Conservation (phyloP, 257 asterid species). For the Penstemon eatonii region DNA sequence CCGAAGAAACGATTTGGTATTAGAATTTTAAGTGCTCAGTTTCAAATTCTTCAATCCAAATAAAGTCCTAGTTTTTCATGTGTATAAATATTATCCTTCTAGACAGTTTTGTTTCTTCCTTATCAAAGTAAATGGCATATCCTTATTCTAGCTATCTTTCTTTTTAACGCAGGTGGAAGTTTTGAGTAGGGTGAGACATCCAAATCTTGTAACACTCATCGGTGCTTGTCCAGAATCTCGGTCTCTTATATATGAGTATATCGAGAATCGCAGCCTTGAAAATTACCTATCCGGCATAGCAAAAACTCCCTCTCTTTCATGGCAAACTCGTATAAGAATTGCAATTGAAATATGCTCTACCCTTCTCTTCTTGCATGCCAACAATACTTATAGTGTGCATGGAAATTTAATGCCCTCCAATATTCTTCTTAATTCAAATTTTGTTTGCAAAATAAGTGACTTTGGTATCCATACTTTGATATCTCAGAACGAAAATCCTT, state of each 20-base stretch:
- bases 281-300: slow-evolving; percentile 50
- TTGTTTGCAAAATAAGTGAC: slow-evolving; percentile 66
- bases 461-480: slow-evolving; percentile 53
- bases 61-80: too few relatives aligned
- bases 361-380: slow-evolving; percentile 68
- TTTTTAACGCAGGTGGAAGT: slow-evolving; percentile 52
- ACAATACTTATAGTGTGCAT: slow-evolving; percentile 45
- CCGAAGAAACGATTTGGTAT: too few relatives aligned
- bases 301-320: slow-evolving; percentile 56
- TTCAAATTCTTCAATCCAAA: too few relatives aligned
- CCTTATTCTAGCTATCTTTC: slow-evolving; percentile 26
- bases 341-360: slow-evolving; percentile 66
- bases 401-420: slow-evolving; percentile 75
- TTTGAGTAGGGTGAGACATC: slow-evolving; percentile 85
- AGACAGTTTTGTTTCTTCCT: neutral
- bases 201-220: slow-evolving; percentile 70
- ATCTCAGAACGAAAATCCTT: slow-evolving; percentile 33
- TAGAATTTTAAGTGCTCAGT: too few relatives aligned
- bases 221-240: slow-evolving; percentile 86
- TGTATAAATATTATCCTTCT: neutral
- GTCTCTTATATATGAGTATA: slow-evolving; percentile 81
- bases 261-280: slow-evolving; percentile 80
- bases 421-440: slow-evolving; percentile 63
- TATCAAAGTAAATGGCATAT: slow-evolving; percentile 7
- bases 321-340: slow-evolving; percentile 80